Evolutionary conservation across 148 eudicot genomes (phyloP).

Genomic region (Silene uniflora): DNA sequence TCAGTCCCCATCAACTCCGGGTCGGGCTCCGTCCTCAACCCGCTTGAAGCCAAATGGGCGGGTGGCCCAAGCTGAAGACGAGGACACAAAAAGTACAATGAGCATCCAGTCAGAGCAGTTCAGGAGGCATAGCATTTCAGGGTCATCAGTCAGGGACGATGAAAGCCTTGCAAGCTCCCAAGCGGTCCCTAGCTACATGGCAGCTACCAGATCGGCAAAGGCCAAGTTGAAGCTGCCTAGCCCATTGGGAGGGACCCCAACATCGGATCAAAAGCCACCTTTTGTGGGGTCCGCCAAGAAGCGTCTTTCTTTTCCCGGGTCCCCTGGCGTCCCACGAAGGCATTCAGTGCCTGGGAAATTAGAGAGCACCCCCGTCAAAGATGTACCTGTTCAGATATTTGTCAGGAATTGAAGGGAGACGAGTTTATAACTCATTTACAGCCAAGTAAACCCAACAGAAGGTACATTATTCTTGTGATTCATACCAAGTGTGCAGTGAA

Average conservation of each 20-base stretch:
- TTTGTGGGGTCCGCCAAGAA: conserved; percentile 52
- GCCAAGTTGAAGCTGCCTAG: conserved; percentile 48
- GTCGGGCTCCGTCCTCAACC: conserved; percentile 25
- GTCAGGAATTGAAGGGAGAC: conserved; percentile 17
- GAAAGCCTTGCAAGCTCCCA: conserved; percentile 70
- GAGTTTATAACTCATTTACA: neutral
- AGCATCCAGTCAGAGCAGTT: conserved; percentile 47
- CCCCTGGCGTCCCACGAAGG: conserved; percentile 47
- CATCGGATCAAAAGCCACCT: conserved; percentile 32
- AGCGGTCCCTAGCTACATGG: conserved; percentile 58
- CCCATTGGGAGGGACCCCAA: conserved; percentile 40
- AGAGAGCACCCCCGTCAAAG: conserved; percentile 32
- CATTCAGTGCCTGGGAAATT: conserved; percentile 60
- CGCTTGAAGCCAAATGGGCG: conserved; percentile 35
- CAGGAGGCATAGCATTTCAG: conserved; percentile 77
- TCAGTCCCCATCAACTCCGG: conserved; percentile 48
- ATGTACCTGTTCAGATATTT: conserved; percentile 16
- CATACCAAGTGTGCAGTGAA: too few species aligned
- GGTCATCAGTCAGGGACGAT: conserved; percentile 69
- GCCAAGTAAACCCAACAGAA: neutral
- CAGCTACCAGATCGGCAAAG: conserved; percentile 46
- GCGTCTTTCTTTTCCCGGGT: conserved; percentile 55
- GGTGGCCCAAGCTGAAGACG: conserved; percentile 27
- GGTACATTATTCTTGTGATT: neutral
- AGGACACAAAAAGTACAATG: conserved; percentile 47